Percentiles rank a stretch among this genome's conserved stretches.
phyloP scores from a whole-genome alignment of 2,329 filamentous ascomycete genomes.

The Sporothrix dimorphospora region DNA sequence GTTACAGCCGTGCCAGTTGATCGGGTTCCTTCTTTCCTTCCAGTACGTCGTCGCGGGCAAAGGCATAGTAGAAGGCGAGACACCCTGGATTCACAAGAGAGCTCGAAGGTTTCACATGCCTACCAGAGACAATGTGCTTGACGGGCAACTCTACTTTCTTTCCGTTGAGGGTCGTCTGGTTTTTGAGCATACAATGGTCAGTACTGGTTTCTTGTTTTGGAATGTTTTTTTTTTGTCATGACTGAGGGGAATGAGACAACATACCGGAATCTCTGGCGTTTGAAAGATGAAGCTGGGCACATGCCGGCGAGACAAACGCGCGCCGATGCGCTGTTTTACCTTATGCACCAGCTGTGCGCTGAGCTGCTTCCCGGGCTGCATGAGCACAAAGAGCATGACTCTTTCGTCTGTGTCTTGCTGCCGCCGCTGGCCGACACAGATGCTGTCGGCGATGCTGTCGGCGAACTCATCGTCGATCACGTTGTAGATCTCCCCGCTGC shows the following conservation, averaged over 20 bases:
- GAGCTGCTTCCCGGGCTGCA: conserved; percentile 5
- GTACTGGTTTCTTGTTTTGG: neutral
- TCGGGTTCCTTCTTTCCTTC: neutral
- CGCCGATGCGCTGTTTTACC: neutral
- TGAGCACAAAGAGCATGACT: neutral
- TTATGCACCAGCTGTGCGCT: neutral
- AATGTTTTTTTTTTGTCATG: too few species aligned
- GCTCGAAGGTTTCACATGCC: conserved; percentile 10
- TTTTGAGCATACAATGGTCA: too few species aligned
- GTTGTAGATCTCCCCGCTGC: conserved; percentile 18
- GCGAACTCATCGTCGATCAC: conserved; percentile 7
- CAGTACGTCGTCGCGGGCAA: neutral
- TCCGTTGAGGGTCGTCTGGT: conserved; percentile 9
- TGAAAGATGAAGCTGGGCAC: conserved; percentile 13
- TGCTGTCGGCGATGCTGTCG: conserved; percentile 11
- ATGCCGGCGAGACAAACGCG: neutral
- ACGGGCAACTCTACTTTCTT: conserved; percentile 14
- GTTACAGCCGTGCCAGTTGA: neutral
- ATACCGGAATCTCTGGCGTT: conserved; percentile 18
- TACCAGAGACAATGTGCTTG: neutral
- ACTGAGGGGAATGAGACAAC: too few species aligned
- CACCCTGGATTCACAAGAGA: conserved; percentile 1
- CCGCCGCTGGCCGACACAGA: conserved; percentile 12
- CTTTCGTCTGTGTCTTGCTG: neutral
- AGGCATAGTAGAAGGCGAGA: conserved; percentile 9